phyloP scores from a whole-genome alignment of 257 asterid species.

The Orobanche coerulescens region DNA sequence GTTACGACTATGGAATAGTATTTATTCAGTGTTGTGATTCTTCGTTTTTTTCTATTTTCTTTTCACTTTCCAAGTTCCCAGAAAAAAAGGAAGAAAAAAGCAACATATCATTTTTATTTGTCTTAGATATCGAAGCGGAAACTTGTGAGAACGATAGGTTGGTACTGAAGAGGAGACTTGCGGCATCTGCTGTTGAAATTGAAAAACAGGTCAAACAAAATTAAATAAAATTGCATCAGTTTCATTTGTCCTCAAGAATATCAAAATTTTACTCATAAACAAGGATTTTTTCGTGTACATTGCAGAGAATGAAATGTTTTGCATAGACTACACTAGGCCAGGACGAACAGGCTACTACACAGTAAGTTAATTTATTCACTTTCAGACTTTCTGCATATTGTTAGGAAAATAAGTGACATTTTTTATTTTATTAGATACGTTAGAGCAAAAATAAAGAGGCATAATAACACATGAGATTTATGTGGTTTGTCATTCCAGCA shows the following conservation, averaged over 20 bases:
- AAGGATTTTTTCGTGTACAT: slow-evolving; percentile 17
- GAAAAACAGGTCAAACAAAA: slow-evolving; percentile 64
- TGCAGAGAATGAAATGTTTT: slow-evolving; percentile 91
- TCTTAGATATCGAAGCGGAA: slow-evolving; percentile 57
- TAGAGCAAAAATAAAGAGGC: no score
- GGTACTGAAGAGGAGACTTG: slow-evolving; percentile 62
- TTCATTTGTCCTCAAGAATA: slow-evolving; percentile 5
- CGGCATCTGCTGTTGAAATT: slow-evolving; percentile 66
- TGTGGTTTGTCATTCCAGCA: no score
- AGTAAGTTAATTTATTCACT: slow-evolving; percentile 21
- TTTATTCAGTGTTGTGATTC: neutral
- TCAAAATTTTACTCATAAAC: slow-evolving; percentile 4
- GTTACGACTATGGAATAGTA: neutral
- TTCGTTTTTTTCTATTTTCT: neutral
- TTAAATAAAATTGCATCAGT: neutral
- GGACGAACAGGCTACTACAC: slow-evolving; percentile 14
- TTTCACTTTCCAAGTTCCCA: slow-evolving; percentile 9
- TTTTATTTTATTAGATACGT: no score
- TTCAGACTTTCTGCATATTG: slow-evolving; percentile 8
- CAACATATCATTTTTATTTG: slow-evolving; percentile 6
- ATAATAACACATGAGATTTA: no score
- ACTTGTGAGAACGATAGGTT: slow-evolving; percentile 65
- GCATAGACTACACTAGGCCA: slow-evolving; percentile 32
- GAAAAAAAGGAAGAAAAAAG: neutral
- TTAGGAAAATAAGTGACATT: no score